A percentile compares a stretch with the other conserved stretches of the same genome.
Evolutionary conservation across 2,329 filamentous ascomycete species (phyloP).

Genomic region (Fusarium duplospermum): DNA sequence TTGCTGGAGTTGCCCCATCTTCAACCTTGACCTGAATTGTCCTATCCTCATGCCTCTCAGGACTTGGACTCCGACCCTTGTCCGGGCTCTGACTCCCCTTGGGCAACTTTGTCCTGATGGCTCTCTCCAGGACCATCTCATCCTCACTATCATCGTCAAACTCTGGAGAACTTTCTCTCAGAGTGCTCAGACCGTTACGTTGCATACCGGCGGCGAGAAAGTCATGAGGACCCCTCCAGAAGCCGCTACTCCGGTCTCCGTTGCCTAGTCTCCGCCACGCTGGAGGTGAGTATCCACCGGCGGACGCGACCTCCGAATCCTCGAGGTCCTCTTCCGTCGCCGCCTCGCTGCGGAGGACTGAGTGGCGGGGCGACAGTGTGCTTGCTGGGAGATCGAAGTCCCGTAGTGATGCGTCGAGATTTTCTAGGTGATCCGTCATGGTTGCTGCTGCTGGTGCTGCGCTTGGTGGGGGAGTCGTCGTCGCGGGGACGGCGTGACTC

Average conservation of each 20-base stretch:
- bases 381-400: conserved; percentile 65
- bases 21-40: conserved; percentile 51
- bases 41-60: conserved; percentile 57
- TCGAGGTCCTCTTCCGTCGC: conserved; percentile 53
- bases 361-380: conserved; percentile 49
- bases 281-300: conserved; percentile 69
- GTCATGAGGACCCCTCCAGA: conserved; percentile 69
- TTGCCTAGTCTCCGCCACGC: conserved; percentile 71
- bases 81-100: conserved; percentile 67
- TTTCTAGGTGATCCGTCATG: conserved; percentile 53
- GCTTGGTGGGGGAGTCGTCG: conserved; percentile 9
- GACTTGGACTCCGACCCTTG: conserved; percentile 60
- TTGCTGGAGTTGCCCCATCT: conserved; percentile 41
- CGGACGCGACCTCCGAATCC: conserved; percentile 61
- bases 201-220: conserved; percentile 59
- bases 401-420: conserved; percentile 64
- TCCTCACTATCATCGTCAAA: conserved; percentile 48
- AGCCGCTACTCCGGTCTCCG: conserved; percentile 68
- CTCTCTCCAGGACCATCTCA: conserved; percentile 60
- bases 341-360: conserved; percentile 49
- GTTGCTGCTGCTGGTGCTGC: background rate
- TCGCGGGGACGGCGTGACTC: conserved; percentile 8
- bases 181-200: conserved; percentile 48
- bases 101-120: conserved; percentile 66
- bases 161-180: conserved; percentile 41